Evolutionary conservation across 2,329 filamentous ascomycete species (phyloP).

Genomic region (Coniochaeta ligniaria): DNA sequence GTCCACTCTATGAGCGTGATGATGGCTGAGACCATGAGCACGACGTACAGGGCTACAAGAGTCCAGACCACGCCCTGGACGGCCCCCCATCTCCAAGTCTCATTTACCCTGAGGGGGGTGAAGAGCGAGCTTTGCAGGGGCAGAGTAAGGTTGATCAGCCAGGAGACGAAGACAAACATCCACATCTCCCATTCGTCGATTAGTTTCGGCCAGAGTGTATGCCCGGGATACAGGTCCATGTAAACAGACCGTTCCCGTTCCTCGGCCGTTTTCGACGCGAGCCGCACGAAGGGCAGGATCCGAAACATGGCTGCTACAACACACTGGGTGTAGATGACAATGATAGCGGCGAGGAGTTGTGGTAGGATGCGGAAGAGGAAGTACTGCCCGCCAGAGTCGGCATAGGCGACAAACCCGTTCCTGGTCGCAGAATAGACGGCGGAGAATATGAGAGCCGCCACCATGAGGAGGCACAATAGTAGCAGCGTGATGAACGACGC

Average conservation of each 20-base stretch:
- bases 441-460: slow-evolving; percentile 63
- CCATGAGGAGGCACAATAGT: slow-evolving; percentile 60
- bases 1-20: slow-evolving; percentile 52
- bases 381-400: slow-evolving; percentile 66
- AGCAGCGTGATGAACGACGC: slow-evolving; percentile 55
- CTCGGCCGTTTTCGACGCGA: slow-evolving; percentile 57
- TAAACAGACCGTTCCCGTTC: slow-evolving; percentile 59
- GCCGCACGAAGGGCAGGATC: slow-evolving; percentile 68
- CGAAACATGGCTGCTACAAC: slow-evolving; percentile 69
- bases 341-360: slow-evolving; percentile 62
- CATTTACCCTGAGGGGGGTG: slow-evolving; percentile 50
- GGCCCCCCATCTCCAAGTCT: slow-evolving; percentile 70
- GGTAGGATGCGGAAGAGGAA: slow-evolving; percentile 85
- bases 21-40: slow-evolving; percentile 52
- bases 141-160: slow-evolving; percentile 72
- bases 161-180: slow-evolving; percentile 60
- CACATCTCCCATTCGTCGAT: slow-evolving; percentile 60
- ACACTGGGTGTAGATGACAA: slow-evolving; percentile 72
- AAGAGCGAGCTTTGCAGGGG: slow-evolving; percentile 77
- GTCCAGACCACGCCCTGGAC: slow-evolving; percentile 75
- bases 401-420: slow-evolving; percentile 61
- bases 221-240: slow-evolving; percentile 58
- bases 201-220: slow-evolving; percentile 57
- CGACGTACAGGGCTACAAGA: slow-evolving; percentile 64
- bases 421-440: slow-evolving; percentile 60